Evolutionary conservation across 352 stramenopile genomes (phyloP), one percentile per base, ranked within the genome.

Genomic region (Pythium sp.): DNA sequence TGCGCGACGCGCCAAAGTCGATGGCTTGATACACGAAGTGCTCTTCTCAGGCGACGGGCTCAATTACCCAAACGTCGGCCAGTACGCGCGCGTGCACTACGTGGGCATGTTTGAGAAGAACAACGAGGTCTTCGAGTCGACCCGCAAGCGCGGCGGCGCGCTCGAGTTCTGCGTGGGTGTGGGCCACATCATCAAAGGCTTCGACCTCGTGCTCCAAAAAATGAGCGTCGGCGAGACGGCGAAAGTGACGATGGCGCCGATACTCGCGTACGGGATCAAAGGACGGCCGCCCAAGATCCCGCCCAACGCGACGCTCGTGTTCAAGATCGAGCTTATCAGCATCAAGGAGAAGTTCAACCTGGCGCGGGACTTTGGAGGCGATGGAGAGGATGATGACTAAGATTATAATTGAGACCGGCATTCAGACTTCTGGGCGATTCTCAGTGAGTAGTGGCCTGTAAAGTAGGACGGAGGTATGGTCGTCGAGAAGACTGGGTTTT

Each of bases 181-280:
- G 18, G 86, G 84, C 1, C 79, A 92, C 58, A 67, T 90, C 7
- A 91, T 94, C 69, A 63, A 78, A 58, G 86, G 82, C 0, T 94
- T 90, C 36, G 86, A 94, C 46, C 38, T 92, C 6, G 86, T 77
- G 15, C 65, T 94, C 56, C 81, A 87, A 58, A 80, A 77, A 34
- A 94, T 94, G 84, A 92, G 82, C 46, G 72, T 94, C 3, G 86
- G 86, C 0, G 86, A 94, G 76, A 94, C 84, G 1, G 70, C 86
- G 22, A 76, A 73, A 30, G 75, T 91, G 34, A 91, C 81, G 8
- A 78, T 91, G 59, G 79, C 73, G 51, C 84, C 86, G 1, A 80
- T 83, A 56, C 72, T 92, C 34, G 86, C 82, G 15, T 94, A 94
- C 61, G 86, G 86, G 3, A 77, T 89, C n/a, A 87, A 87, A 59